phyloP scores from a whole-genome alignment of 305 asterid genomes.

The Fraxinus platypoda region DNA sequence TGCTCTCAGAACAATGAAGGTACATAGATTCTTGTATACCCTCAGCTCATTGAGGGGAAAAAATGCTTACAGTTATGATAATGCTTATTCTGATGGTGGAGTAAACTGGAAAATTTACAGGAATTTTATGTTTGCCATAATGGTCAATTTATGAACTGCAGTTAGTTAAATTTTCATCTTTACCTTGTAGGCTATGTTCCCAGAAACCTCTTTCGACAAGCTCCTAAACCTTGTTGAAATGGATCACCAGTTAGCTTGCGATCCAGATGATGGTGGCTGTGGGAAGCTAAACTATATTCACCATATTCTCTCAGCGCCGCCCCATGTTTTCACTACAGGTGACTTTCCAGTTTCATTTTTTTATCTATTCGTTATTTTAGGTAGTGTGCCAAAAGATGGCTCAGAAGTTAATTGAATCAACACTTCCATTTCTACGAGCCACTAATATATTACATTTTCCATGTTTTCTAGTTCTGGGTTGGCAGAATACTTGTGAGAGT shows the following conservation, averaged over 20 bases:
- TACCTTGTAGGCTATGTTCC: constrained; percentile 61
- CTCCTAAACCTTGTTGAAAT: constrained; percentile 80
- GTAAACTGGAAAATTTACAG: neutral
- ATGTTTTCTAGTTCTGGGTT: constrained; percentile 68
- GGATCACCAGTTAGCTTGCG: constrained; percentile 91
- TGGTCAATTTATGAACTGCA: constrained; percentile 11
- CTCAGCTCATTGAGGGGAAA: neutral
- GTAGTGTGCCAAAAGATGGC: neutral
- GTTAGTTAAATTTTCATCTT: constrained; percentile 14
- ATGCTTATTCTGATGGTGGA: constrained; percentile 1
- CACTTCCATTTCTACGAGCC: neutral
- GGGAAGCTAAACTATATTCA: constrained; percentile 79
- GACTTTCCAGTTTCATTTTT: constrained; percentile 1
- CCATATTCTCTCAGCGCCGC: constrained; percentile 72
- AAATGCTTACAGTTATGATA: neutral
- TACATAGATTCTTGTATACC: constrained; percentile 19
- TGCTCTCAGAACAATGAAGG: constrained; percentile 93
- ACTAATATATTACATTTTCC: constrained; percentile 10
- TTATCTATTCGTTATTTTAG: neutral
- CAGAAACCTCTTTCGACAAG: constrained; percentile 79
- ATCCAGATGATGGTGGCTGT: constrained; percentile 81
- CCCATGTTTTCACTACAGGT: constrained; percentile 92
- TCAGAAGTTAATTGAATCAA: neutral
- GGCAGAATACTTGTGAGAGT: constrained; percentile 88
- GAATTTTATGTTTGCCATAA: constrained; percentile 1